Base-by-base conservation (phyloP, 129 eudicot genomes). In the Silybum marianum region DNA sequence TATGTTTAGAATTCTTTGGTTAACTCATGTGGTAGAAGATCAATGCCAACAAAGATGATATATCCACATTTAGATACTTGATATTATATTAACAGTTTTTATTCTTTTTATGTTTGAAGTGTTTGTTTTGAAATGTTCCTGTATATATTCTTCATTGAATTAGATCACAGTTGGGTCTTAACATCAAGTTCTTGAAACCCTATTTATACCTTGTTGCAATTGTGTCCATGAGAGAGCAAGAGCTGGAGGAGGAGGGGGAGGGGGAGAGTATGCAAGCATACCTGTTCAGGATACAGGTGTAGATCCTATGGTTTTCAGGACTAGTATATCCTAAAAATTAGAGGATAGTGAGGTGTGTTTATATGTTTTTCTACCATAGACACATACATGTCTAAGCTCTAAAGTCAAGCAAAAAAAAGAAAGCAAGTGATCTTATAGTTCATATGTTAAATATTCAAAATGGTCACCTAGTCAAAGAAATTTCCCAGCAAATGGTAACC, bases 1-100 rank as follows among this genome's bases (percentile, higher is more conserved):
- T 21, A 21, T 77, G 71, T 26, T 67, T 26, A 76, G 79, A 80
- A 38, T 36, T 67, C 18, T 40, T 8, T 67, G n/a, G 34, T 26
- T 71, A 71, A 26, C 13, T 9, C 58, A n/a, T 62, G 68, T 19
- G 23, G 24, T 62, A 19, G 26, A 18, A 51, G 63, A 62, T 38
- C 32, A 46, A 44, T 42, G 75, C 46, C 26, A 9, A 4, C 39
- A 60, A 58, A 36, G 19, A 6, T 21, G 38, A 32, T 77, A 16
- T n/a, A 13, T 46, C n/a, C 18, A 46, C 38, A 22, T 77, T 32
- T 58, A 32, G 68, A 62, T 62, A 19, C 68, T 19, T 62, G 25
- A 62, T 62, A 19, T 62, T 18, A 62, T 62, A 62, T n/a, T 7
- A 58, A 58, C 16, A 58, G 6, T 18, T 7, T 6, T 58, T n/a